phyloP scores from a whole-genome alignment of 305 asterid species.

The Fraxinus platypoda region DNA sequence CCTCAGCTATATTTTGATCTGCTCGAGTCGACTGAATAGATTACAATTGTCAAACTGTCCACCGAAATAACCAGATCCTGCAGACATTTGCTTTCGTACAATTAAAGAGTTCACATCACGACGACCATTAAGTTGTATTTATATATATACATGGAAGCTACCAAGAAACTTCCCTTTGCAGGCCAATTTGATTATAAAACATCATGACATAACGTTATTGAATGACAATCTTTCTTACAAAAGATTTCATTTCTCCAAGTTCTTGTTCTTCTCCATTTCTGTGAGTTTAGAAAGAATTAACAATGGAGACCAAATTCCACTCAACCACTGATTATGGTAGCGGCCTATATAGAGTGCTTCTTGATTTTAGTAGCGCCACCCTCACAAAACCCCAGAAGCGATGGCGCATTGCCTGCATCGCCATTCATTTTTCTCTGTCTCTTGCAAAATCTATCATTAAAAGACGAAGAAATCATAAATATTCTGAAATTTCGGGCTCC shows the following conservation, averaged over 20 bases:
- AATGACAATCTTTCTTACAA: constrained; percentile 34
- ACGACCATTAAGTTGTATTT: background rate
- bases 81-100: background rate
- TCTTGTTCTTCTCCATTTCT: background rate
- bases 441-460: constrained; percentile 24
- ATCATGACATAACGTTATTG: background rate
- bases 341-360: constrained; percentile 27
- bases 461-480: background rate
- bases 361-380: constrained; percentile 31
- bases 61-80: too few species aligned
- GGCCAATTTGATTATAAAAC: constrained; percentile 15
- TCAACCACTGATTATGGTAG: constrained; percentile 16
- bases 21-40: background rate
- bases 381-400: constrained; percentile 42
- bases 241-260: background rate
- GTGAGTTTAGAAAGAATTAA: background rate
- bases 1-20: too few species aligned
- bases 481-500: background rate
- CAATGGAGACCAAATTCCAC: constrained; percentile 27
- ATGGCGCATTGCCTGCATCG: constrained; percentile 54
- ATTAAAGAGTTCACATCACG: background rate
- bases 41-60: background rate
- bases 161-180: background rate
- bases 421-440: constrained; percentile 34
- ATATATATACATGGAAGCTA: background rate